Evolutionary conservation across 352 stramenopile species (phyloP).

Genomic region (Phytopythium chamaehyphon): DNA sequence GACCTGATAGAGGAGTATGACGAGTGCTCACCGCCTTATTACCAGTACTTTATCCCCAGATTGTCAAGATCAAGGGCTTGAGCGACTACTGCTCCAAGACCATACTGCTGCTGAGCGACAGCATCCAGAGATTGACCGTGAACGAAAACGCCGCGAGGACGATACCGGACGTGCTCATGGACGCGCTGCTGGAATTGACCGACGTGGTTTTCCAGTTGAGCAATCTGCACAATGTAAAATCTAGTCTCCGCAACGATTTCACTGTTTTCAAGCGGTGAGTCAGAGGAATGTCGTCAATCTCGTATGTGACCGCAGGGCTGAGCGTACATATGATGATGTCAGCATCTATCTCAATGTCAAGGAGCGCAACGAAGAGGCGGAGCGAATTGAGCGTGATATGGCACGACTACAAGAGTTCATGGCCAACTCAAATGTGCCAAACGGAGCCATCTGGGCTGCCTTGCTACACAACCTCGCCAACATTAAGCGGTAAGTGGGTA

Average conservation of each 20-base stretch:
- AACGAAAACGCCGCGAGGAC: conserved; percentile 62
- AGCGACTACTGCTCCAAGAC: conserved; percentile 55
- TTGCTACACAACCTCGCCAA: conserved; percentile 59
- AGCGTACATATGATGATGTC: not conserved
- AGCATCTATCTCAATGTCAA: conserved; percentile 53
- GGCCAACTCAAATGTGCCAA: conserved; percentile 41
- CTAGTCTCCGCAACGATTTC: conserved; percentile 70
- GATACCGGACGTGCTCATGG: conserved; percentile 57
- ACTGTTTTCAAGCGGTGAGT: conserved; percentile 62
- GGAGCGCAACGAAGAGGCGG: conserved; percentile 27
- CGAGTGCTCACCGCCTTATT: too few relatives aligned
- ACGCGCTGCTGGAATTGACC: conserved; percentile 52
- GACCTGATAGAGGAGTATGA: too few relatives aligned
- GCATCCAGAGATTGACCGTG: conserved; percentile 59
- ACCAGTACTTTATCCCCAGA: conserved; percentile 54
- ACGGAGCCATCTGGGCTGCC: conserved; percentile 58
- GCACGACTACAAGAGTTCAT: conserved; percentile 62
- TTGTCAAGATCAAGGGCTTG: conserved; percentile 49
- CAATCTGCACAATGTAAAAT: conserved; percentile 63
- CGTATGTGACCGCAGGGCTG: not conserved
- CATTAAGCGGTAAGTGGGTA: conserved; percentile 54
- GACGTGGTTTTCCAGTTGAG: conserved; percentile 66
- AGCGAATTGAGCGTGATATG: conserved; percentile 51
- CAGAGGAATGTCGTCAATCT: too few relatives aligned
- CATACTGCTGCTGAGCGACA: conserved; percentile 60